Conservation (phyloP, 441 rosid species). For the Metrosideros polymorpha region DNA sequence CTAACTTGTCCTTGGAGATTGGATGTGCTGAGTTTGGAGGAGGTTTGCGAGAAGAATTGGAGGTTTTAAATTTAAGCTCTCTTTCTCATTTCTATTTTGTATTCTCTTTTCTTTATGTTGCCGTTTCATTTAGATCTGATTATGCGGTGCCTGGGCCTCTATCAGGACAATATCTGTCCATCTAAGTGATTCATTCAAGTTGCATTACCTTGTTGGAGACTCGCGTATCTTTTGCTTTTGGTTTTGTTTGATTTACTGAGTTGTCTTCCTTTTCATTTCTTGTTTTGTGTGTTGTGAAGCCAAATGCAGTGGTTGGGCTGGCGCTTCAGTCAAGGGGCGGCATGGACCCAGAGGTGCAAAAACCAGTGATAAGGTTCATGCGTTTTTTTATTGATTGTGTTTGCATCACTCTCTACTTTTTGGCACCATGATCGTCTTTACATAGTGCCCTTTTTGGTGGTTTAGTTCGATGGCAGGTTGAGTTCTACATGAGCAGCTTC, state of each 20-base stretch:
- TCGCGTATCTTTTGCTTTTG: neutral
- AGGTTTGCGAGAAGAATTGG: constrained; percentile 19
- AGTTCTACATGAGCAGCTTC: neutral
- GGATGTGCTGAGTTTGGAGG: constrained; percentile 4
- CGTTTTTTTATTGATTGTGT: neutral
- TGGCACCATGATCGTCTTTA: neutral
- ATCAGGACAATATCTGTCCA: neutral
- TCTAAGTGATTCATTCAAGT: neutral
- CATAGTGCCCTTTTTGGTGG: neutral
- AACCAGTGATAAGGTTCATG: neutral
- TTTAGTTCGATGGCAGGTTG: neutral
- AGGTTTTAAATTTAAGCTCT: neutral
- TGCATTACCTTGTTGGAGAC: neutral
- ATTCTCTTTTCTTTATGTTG: neutral
- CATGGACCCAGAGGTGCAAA: neutral
- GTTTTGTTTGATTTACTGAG: neutral
- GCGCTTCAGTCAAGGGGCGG: neutral
- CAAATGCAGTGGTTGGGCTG: neutral
- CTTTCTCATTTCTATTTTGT: neutral
- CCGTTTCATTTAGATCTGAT: neutral
- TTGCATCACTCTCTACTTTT: neutral
- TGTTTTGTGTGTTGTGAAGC: neutral
- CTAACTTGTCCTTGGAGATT: constrained; percentile 17
- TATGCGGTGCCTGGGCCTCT: neutral
- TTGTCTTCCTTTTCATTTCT: neutral